Percentiles rank a stretch among this genome's conserved stretches.
phyloP scores from a whole-genome alignment of 2,329 filamentous ascomycete species.

The Drechslerella dactyloides region DNA sequence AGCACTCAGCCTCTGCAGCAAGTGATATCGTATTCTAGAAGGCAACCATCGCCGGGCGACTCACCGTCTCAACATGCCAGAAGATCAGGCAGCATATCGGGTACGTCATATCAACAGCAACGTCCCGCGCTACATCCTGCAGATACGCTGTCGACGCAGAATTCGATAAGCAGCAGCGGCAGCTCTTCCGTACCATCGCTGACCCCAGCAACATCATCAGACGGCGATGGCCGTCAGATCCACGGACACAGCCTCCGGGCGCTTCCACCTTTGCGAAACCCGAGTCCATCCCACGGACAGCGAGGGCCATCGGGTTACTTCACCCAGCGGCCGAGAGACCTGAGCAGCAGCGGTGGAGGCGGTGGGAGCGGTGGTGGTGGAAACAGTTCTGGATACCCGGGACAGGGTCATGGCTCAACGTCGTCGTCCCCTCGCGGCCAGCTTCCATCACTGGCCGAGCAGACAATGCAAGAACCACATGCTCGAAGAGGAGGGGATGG shows the following conservation, averaged over 20 bases:
- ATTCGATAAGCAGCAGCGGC: slow-evolving; percentile 53
- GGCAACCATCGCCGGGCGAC: slow-evolving; percentile 52
- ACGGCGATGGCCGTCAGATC: slow-evolving; percentile 52
- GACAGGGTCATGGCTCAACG: slow-evolving; percentile 40
- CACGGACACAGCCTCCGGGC: slow-evolving; percentile 38
- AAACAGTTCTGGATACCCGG: slow-evolving; percentile 25
- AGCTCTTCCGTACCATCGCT: slow-evolving; percentile 52
- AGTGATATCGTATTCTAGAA: slow-evolving; percentile 53
- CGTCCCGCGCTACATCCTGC: slow-evolving; percentile 30
- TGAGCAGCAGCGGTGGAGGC: slow-evolving; percentile 18
- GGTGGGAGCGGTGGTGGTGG: slow-evolving; percentile 10
- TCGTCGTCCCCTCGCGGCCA: slow-evolving; percentile 43
- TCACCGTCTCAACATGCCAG: slow-evolving; percentile 42
- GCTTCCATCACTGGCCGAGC: slow-evolving; percentile 26
- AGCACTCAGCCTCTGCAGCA: slow-evolving; percentile 52
- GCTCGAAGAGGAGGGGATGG: slow-evolving; percentile 35
- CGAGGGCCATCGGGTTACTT: slow-evolving; percentile 44
- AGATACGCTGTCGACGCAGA: slow-evolving; percentile 52
- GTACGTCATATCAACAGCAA: slow-evolving; percentile 48
- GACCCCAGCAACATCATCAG: slow-evolving; percentile 51
- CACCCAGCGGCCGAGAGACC: slow-evolving; percentile 31
- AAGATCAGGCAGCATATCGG: slow-evolving; percentile 46
- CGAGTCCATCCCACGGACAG: slow-evolving; percentile 34
- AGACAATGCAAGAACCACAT: slow-evolving; percentile 37
- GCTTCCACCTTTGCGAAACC: slow-evolving; percentile 35